Percentiles rank a stretch among this genome's conserved stretches.
Evolutionary conservation across 352 stramenopile genomes (phyloP).

Genomic region (Globisporangium abappressorium): DNA sequence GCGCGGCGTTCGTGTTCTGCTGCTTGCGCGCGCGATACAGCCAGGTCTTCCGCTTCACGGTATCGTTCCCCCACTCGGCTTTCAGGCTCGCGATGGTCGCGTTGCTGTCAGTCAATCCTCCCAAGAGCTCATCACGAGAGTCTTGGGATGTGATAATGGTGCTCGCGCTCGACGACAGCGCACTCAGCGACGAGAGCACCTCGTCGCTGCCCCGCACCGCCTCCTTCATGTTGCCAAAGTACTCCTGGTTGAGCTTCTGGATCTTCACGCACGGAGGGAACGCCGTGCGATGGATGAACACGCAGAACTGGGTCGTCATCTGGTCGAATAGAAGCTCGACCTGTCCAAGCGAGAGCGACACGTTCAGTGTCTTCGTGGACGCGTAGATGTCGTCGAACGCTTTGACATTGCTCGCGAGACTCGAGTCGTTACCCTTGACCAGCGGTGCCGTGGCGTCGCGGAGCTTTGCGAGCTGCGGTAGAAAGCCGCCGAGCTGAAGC

Average conservation of each 20-base stretch:
- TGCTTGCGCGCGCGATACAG: background rate
- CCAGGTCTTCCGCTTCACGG: conserved; percentile 1
- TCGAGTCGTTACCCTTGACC: background rate
- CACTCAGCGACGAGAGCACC: background rate
- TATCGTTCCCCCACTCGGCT: background rate
- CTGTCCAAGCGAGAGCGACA: background rate
- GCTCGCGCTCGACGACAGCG: background rate
- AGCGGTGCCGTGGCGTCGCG: background rate
- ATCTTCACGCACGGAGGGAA: conserved; percentile 6
- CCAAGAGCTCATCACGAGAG: conserved; percentile 1
- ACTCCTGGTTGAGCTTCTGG: conserved; percentile 6
- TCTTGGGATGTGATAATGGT: background rate
- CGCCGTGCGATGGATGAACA: conserved; percentile 1
- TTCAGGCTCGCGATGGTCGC: background rate
- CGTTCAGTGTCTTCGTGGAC: background rate
- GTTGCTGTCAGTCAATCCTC: background rate
- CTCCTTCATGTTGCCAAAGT: conserved; percentile 5
- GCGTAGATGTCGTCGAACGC: conserved; percentile 1
- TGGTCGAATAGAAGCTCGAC: background rate
- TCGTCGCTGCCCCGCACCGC: background rate
- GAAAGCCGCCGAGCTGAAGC: background rate
- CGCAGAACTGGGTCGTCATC: conserved; percentile 1
- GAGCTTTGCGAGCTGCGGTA: background rate
- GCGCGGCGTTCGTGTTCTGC: conserved; percentile 4
- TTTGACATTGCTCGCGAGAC: background rate